A percentile compares a stretch with the other conserved stretches of the same genome.
These are phyloP conservation scores for Angomonas desouzai DNA, from an alignment of 208 protist genomes.

Conservation along the genomic window DNA sequence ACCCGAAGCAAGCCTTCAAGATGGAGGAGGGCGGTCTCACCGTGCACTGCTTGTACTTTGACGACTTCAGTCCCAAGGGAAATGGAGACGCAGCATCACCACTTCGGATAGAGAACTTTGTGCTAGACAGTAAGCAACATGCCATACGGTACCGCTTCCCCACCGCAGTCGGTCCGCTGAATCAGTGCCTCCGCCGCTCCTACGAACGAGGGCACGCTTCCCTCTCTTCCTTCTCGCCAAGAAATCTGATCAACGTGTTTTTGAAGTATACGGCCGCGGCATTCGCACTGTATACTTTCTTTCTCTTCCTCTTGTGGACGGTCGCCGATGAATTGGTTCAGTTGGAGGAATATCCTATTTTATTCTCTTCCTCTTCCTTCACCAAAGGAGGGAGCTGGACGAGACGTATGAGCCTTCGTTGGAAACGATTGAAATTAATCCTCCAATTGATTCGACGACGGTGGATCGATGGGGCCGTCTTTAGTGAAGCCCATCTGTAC, in stretches of 20 bases:
- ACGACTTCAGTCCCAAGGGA: too few species aligned
- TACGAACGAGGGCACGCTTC: not conserved
- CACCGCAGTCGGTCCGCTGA: not conserved
- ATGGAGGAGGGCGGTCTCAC: slow-evolving; percentile 5
- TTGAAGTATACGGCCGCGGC: not conserved
- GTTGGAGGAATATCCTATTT: not conserved
- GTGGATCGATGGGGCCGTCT: not conserved
- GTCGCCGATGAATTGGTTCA: not conserved
- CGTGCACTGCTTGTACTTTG: slow-evolving; percentile 6
- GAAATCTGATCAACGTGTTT: not conserved
- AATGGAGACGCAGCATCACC: not conserved
- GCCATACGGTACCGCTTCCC: not conserved
- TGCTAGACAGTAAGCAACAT: not conserved
- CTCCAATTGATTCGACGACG: not conserved
- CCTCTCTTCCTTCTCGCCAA: not conserved
- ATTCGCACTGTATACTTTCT: not conserved
- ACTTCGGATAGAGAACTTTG: not conserved
- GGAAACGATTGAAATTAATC: not conserved
- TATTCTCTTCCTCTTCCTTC: not conserved
- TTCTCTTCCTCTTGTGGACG: not conserved
- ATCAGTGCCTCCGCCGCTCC: not conserved
- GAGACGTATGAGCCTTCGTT: not conserved
- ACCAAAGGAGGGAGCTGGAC: not conserved
- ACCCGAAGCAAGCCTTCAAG: not conserved
- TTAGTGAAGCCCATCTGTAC: not conserved